phyloP scores from a whole-genome alignment of 306 rosid species.

The Begonia peltatifolia region DNA sequence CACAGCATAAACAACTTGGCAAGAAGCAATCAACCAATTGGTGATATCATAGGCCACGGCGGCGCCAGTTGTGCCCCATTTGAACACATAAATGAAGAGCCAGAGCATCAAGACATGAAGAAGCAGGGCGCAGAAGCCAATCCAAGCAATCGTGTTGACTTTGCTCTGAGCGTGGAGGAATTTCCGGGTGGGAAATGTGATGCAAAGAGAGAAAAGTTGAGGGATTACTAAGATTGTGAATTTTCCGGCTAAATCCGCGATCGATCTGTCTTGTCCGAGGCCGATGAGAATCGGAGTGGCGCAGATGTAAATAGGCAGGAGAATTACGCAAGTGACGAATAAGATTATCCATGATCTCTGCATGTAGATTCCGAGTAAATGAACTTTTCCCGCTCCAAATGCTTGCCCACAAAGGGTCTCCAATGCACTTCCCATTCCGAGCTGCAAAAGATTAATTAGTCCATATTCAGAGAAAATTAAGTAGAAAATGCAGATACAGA shows the following conservation, averaged over 20 bases:
- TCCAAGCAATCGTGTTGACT: constrained; percentile 24
- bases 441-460: background rate
- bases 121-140: constrained; percentile 33
- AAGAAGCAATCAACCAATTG: constrained; percentile 31
- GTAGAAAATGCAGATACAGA: too few relatives aligned
- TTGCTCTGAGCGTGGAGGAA: constrained; percentile 9
- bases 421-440: constrained; percentile 9
- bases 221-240: constrained; percentile 1
- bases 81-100: constrained; percentile 25
- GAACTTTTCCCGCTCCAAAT: constrained; percentile 12
- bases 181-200: constrained; percentile 4
- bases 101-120: constrained; percentile 31
- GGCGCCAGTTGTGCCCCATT: constrained; percentile 38
- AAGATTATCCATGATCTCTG: constrained; percentile 14
- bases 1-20: constrained; percentile 40
- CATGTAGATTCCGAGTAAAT: constrained; percentile 10
- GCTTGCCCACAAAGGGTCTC: constrained; percentile 17
- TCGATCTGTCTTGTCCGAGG: constrained; percentile 7
- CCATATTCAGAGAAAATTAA: background rate
- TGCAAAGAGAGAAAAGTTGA: constrained; percentile 1
- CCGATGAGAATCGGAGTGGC: constrained; percentile 8
- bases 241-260: background rate
- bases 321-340: background rate
- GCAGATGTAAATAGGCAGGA: constrained; percentile 1
- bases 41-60: constrained; percentile 44